A percentile compares a stretch with the other conserved stretches of the same genome.
Conservation (phyloP, 257 asterid genomes). For the Solanum paucissectum region DNA sequence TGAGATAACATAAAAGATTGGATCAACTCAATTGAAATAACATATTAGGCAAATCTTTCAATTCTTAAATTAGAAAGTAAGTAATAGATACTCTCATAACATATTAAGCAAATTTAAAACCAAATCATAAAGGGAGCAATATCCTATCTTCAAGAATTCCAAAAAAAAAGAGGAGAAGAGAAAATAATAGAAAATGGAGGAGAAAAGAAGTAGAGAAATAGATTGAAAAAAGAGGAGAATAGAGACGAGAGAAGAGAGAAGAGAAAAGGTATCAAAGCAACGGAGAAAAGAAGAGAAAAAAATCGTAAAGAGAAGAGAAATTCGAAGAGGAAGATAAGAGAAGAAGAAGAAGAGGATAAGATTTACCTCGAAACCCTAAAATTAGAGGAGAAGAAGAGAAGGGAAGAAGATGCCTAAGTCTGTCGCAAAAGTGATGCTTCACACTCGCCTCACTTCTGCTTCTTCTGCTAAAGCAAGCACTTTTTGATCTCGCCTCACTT, state of each 20-base stretch:
- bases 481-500: background rate
- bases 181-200: background rate
- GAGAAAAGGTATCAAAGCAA: background rate
- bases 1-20: background rate
- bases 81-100: background rate
- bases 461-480: background rate
- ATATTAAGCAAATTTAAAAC: background rate
- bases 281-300: background rate
- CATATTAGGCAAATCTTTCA: background rate
- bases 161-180: background rate
- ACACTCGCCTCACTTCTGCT: background rate
- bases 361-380: background rate
- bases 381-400: background rate
- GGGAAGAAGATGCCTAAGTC: background rate
- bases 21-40: background rate
- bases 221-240: background rate
- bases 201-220: background rate
- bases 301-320: background rate
- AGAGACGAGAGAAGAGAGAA: background rate
- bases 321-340: background rate
- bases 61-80: background rate
- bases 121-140: background rate
- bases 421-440: background rate
- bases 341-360: background rate
- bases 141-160: background rate